phyloP scores from a whole-genome alignment of 352 stramenopile genomes.

The Phytophthora europaea region DNA sequence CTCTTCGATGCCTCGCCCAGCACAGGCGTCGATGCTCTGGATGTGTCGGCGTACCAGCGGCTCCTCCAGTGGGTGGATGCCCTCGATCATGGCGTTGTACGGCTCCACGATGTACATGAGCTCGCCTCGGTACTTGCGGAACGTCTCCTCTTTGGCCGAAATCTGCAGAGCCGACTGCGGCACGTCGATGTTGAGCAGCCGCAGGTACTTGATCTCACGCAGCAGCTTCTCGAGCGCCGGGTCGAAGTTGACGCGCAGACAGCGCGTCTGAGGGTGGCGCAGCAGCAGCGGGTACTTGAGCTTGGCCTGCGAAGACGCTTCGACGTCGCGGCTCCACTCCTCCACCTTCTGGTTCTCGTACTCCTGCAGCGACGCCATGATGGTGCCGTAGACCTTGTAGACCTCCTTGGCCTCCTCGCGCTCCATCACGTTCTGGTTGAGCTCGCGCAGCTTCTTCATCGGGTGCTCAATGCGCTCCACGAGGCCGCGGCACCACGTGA shows the following conservation, averaged over 20 bases:
- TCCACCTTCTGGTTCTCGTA: conserved; percentile 98
- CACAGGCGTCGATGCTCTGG: conserved; percentile 95
- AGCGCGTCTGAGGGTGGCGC: conserved; percentile 90
- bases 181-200: conserved; percentile 95
- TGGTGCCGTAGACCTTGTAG: conserved; percentile 97
- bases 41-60: conserved; percentile 96
- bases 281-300: conserved; percentile 96
- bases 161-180: conserved; percentile 96
- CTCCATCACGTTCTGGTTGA: conserved; percentile 98
- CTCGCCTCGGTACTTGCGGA: conserved; percentile 97
- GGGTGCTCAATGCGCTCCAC: conserved; percentile 97
- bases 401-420: conserved; percentile 98
- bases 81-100: conserved; percentile 98
- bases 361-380: conserved; percentile 97
- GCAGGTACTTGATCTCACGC: conserved; percentile 98
- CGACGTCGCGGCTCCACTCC: conserved; percentile 97
- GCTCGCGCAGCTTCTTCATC: conserved; percentile 97
- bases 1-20: conserved; percentile 94
- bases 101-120: conserved; percentile 98
- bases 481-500: conserved; percentile 97
- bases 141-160: conserved; percentile 96
- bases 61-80: conserved; percentile 97
- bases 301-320: conserved; percentile 95
- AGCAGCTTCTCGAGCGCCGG: conserved; percentile 96
- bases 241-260: conserved; percentile 98